These are phyloP conservation scores for Ascochyta fabae DNA, from an alignment of 2,329 filamentous ascomycete genomes.

Conservation along the genomic window DNA sequence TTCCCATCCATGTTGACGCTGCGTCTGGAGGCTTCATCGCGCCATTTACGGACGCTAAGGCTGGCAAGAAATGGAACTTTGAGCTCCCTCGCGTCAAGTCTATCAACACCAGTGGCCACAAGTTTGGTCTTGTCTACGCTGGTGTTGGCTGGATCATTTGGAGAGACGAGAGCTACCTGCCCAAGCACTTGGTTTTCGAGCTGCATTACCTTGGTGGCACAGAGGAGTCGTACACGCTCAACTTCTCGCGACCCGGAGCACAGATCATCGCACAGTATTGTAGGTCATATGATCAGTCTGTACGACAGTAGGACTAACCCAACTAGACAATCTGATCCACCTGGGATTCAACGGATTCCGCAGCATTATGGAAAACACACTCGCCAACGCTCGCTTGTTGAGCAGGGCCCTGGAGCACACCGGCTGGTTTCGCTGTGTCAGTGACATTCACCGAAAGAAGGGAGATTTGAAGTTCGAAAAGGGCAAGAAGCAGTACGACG, in stretches of 20 bases:
- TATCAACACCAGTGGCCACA: conserved; percentile 71
- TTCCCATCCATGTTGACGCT: conserved; percentile 71
- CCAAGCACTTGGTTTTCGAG: conserved; percentile 73
- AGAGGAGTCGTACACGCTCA: conserved; percentile 73
- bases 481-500: conserved; percentile 52
- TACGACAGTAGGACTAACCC: neutral
- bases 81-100: conserved; percentile 67
- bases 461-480: conserved; percentile 53
- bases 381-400: conserved; percentile 69
- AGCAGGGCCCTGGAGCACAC: conserved; percentile 69
- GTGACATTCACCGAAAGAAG: conserved; percentile 68
- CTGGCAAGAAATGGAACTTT: conserved; percentile 68
- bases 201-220: conserved; percentile 75
- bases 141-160: conserved; percentile 68
- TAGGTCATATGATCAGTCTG: conserved; percentile 41
- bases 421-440: conserved; percentile 66
- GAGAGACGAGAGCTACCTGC: conserved; percentile 67
- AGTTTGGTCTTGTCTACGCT: conserved; percentile 69
- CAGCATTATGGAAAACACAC: conserved; percentile 67
- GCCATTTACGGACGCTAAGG: conserved; percentile 64
- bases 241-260: conserved; percentile 73
- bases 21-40: conserved; percentile 68
- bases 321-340: conserved; percentile 68
- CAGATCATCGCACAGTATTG: conserved; percentile 76
- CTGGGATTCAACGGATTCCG: conserved; percentile 71